phyloP scores from a whole-genome alignment of 169 alveolate species.

The Plasmodium inui region DNA sequence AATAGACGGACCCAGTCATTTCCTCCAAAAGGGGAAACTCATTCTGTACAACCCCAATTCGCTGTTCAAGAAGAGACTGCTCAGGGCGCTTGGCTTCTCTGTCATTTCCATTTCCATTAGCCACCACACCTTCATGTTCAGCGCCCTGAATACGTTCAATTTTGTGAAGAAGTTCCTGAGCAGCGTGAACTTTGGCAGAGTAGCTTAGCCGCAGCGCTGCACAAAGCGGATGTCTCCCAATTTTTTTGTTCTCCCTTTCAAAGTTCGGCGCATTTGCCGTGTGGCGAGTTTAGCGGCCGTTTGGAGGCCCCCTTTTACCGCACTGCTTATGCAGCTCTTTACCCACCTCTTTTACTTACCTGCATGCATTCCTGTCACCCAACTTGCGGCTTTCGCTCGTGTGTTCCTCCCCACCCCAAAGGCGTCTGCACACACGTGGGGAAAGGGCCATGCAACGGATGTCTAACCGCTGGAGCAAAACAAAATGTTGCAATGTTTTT shows the following conservation, averaged over 20 bases:
- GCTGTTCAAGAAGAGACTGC: constrained; percentile 48
- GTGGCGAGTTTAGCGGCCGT: not conserved
- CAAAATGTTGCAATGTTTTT: not conserved
- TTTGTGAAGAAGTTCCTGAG: constrained; percentile 13
- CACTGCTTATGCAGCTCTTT: not conserved
- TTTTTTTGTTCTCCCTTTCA: not conserved
- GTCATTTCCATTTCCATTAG: constrained; percentile 48
- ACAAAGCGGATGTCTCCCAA: not conserved
- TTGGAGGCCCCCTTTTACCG: not conserved
- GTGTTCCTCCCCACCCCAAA: not conserved
- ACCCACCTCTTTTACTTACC: not conserved
- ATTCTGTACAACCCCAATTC: constrained; percentile 51
- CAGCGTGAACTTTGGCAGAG: constrained; percentile 9
- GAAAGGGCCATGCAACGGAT: not conserved
- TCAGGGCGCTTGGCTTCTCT: constrained; percentile 45
- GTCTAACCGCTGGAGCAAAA: not conserved
- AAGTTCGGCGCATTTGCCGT: not conserved
- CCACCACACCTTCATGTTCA: constrained; percentile 59
- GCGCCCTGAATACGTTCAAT: constrained; percentile 17
- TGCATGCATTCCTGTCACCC: not conserved
- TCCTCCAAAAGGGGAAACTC: constrained; percentile 31
- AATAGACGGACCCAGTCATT: constrained; percentile 70
- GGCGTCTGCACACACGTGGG: not conserved
- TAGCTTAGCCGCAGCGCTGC: not conserved
- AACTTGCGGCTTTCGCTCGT: not conserved